Base-by-base conservation (phyloP, 768 basidiomycete species). In the Rhodotorula graminis region DNA sequence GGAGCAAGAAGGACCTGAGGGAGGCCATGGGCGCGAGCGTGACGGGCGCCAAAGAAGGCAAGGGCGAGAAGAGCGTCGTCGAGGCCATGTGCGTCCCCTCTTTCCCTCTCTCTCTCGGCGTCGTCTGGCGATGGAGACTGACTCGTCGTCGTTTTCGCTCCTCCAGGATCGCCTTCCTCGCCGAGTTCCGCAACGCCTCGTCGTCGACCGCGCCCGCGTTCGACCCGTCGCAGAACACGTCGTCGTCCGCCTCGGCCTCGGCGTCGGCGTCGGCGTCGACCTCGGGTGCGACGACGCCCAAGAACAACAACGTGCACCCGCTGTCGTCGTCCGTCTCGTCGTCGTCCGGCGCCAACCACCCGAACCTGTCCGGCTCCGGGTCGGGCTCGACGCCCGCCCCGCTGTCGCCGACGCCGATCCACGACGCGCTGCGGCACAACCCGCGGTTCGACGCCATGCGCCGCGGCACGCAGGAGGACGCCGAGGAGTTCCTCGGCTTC, bases 401-500 rank as follows among this genome's bases (percentile, higher is more conserved):
- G 19, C 60, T 55, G 85, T 93, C 46, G 92, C 94, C 31, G 86
- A 87, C 71, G 21, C 87, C 88, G 76, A 86, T 97, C 40, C 97
- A 96, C 81, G 91, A 93, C 75, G 93, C 92, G 27, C 87, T 97
- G 86, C 91, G 91, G 82, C 88, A 89, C 82, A 93, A 93, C 84
- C 92, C 92, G 82, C 85, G 90, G 74, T 97, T 97, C 78, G 93
- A 94, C 78, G 87, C 85, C 59, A 97, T 97, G 93, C 75, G 92
- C 87, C 88, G 91, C 50, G 93, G 93, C 0, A 91, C 93, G 70
- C 95, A 99, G 82, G 95, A 99, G 80, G 95, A 99, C 70, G 95
- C 94, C 18, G 94, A 99, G 81, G 95, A 99, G 81, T 98, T 96
- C 81, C 84, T 98, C n/a, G 95, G 95, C 7, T 97, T 96, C 82